Evolutionary conservation across 2,329 filamentous ascomycete genomes (phyloP).

Genomic region (Ramichloridium luteum): DNA sequence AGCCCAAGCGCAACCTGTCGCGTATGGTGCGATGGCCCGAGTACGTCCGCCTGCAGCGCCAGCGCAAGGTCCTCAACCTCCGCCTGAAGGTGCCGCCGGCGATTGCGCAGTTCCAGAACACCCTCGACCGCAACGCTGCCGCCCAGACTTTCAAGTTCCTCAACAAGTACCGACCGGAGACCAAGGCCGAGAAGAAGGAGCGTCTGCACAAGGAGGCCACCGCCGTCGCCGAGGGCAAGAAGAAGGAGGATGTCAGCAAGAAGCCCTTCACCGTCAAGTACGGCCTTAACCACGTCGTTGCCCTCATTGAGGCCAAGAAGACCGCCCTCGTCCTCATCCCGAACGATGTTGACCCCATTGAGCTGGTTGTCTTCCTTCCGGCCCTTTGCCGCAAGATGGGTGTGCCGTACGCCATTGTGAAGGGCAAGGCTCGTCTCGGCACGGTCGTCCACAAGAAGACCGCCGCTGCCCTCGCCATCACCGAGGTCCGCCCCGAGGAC

Average conservation of each 20-base stretch:
- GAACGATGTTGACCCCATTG: slow-evolving; percentile 99
- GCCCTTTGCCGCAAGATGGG: slow-evolving; percentile 99
- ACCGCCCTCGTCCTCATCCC: slow-evolving; percentile 93
- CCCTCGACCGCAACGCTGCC: slow-evolving; percentile 92
- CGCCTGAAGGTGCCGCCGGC: slow-evolving; percentile 97
- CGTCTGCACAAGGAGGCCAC: slow-evolving; percentile 96
- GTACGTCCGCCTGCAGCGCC: slow-evolving; percentile 95
- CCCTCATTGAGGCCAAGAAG: slow-evolving; percentile 99
- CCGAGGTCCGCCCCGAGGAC: slow-evolving; percentile 95
- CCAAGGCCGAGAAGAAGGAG: slow-evolving; percentile 99
- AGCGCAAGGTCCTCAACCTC: slow-evolving; percentile 92
- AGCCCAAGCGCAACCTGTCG: slow-evolving; percentile 87
- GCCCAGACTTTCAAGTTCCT: slow-evolving; percentile 97
- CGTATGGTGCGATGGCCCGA: slow-evolving; percentile 99
- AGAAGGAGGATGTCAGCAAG: slow-evolving; percentile 99
- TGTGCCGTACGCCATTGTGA: slow-evolving; percentile 96
- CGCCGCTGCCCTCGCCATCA: slow-evolving; percentile 86
- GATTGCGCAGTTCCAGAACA: slow-evolving; percentile 94
- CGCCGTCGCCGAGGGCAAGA: slow-evolving; percentile 96
- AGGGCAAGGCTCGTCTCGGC: slow-evolving; percentile 98
- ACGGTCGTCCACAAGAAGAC: slow-evolving; percentile 99
- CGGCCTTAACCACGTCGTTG: slow-evolving; percentile 98
- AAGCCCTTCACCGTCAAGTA: slow-evolving; percentile 99
- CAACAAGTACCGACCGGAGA: slow-evolving; percentile 99
- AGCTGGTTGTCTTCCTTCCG: slow-evolving; percentile 97